Conservation (phyloP, 495 filamentous ascomycete genomes). For the Tuber magnatum region DNA sequence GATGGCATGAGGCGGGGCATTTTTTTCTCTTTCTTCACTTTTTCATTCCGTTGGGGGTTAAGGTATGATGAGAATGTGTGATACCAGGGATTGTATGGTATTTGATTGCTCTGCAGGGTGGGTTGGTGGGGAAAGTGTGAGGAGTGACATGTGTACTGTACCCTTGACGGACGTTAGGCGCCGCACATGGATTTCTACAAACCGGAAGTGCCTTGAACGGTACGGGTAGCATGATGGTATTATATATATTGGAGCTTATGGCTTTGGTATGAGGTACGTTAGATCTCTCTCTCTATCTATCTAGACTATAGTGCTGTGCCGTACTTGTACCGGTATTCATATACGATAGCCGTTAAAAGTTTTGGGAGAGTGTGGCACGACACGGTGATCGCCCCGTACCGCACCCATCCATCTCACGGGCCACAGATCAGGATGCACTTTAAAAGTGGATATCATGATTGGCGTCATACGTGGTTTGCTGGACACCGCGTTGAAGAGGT, state of each 20-base stretch:
- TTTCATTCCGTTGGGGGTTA: neutral
- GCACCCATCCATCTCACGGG: neutral
- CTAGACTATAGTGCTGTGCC: neutral
- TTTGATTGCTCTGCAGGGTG: neutral
- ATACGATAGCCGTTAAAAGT: neutral
- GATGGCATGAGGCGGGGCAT: neutral
- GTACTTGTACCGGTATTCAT: neutral
- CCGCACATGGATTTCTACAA: neutral
- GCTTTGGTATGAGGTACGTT: neutral
- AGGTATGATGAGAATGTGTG: too few relatives aligned
- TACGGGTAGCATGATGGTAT: neutral
- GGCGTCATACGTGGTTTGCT: neutral
- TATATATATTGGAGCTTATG: neutral
- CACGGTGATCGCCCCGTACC: neutral
- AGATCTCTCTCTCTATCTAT: neutral
- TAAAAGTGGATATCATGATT: neutral
- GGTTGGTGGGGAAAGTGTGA: neutral
- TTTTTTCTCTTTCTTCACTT: neutral
- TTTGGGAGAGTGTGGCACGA: neutral
- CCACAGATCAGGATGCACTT: neutral
- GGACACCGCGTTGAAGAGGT: neutral
- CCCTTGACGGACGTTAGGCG: neutral
- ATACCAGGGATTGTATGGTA: too few relatives aligned
- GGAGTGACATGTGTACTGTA: too few relatives aligned
- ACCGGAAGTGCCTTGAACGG: neutral